These are phyloP conservation scores for Penicillium hordei DNA, from an alignment of 2,329 filamentous ascomycete species.

Conservation along the genomic window DNA sequence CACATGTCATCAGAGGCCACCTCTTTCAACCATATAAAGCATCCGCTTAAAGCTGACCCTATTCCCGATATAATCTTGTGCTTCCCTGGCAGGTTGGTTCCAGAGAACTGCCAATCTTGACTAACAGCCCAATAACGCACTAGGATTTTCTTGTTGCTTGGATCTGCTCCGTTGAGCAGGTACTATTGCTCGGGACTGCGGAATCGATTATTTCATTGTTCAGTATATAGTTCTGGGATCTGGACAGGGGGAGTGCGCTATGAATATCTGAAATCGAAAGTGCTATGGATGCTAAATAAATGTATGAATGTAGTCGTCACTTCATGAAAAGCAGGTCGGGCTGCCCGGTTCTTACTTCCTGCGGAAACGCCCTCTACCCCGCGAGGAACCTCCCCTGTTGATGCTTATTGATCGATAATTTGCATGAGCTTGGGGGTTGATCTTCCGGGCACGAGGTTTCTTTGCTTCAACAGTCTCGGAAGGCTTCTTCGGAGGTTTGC, in stretches of 20 bases:
- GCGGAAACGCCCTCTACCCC: conserved; percentile 42
- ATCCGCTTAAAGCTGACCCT: too few species aligned
- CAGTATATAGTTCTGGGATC: not conserved
- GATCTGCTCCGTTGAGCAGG: not conserved
- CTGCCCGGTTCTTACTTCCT: conserved; percentile 25
- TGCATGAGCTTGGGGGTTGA: conserved; percentile 49
- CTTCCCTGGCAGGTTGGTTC: not conserved
- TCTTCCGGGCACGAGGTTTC: conserved; percentile 34
- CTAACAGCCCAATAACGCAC: not conserved
- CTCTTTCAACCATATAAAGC: too few species aligned
- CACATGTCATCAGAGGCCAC: too few species aligned
- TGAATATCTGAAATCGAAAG: not conserved
- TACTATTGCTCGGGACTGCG: not conserved
- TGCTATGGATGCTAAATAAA: conserved; percentile 11
- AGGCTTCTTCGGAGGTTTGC: conserved; percentile 13
- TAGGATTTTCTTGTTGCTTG: not conserved
- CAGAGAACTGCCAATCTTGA: not conserved
- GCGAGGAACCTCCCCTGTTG: conserved; percentile 37
- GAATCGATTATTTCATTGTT: not conserved
- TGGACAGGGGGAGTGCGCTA: not conserved
- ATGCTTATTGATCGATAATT: conserved; percentile 52
- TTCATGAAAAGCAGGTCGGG: conserved; percentile 12
- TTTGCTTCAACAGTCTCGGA: conserved; percentile 18
- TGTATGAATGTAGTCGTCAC: conserved; percentile 23
- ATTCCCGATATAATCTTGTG: too few species aligned